Percentiles rank a stretch among this genome's conserved stretches.
These are phyloP conservation scores for Bimuria novae-zelandiae DNA, from an alignment of 2,329 filamentous ascomycete species.

Conservation along the genomic window DNA sequence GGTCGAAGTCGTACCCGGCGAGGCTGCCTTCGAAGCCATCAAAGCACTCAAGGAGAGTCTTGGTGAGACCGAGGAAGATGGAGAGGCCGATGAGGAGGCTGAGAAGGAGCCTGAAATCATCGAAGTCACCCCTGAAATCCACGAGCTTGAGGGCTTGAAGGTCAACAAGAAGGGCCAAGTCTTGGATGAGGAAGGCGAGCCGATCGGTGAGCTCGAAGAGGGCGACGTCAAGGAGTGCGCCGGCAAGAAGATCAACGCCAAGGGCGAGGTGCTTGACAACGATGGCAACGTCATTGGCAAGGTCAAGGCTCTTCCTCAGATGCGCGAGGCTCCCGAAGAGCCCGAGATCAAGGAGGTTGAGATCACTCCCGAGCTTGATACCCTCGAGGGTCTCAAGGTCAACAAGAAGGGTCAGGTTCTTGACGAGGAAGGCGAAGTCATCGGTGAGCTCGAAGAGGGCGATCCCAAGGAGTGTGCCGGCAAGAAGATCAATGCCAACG, in stretches of 20 bases:
- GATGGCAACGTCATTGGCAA: constrained; percentile 67
- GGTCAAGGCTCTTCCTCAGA: constrained; percentile 57
- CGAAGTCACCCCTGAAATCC: constrained; percentile 50
- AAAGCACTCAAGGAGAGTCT: constrained; percentile 52
- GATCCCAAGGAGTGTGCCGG: constrained; percentile 66
- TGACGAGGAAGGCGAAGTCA: constrained; percentile 58
- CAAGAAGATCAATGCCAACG: constrained; percentile 68
- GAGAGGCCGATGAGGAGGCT: neutral
- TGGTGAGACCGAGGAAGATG: constrained; percentile 43
- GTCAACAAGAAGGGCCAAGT: constrained; percentile 64
- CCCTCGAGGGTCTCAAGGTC: constrained; percentile 59
- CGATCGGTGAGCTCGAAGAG: constrained; percentile 58
- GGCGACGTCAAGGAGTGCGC: constrained; percentile 67
- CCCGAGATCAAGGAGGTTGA: constrained; percentile 47
- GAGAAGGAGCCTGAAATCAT: constrained; percentile 49
- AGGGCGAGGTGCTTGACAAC: constrained; percentile 68
- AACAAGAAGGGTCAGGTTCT: constrained; percentile 62
- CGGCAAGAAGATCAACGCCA: constrained; percentile 67
- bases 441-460: constrained; percentile 60
- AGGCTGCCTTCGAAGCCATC: constrained; percentile 57
- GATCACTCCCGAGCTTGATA: constrained; percentile 51
- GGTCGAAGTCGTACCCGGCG: constrained; percentile 54
- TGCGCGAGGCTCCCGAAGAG: neutral
- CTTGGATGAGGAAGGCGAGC: constrained; percentile 58
- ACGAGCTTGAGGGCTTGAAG: constrained; percentile 58